phyloP scores from a whole-genome alignment of 2,329 filamentous ascomycete species.

The Aureobasidium sp. region DNA sequence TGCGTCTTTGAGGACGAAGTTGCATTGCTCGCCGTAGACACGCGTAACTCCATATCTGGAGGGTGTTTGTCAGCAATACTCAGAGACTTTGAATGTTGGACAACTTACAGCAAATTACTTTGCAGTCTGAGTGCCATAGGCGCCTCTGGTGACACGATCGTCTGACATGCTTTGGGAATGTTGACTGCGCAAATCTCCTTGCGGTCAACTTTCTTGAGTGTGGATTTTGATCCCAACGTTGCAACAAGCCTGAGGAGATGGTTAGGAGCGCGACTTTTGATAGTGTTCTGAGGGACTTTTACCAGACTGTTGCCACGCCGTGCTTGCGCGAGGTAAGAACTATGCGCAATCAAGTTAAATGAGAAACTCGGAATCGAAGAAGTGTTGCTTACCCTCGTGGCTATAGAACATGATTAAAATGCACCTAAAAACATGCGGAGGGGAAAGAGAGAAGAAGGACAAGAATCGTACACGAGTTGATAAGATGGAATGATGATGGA shows the following conservation, averaged over 20 bases:
- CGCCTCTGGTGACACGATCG: conserved; percentile 75
- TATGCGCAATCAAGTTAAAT: conserved; percentile 21
- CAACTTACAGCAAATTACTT: conserved; percentile 65
- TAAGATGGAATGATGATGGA: neutral
- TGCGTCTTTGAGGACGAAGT: conserved; percentile 74
- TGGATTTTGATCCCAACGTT: conserved; percentile 68
- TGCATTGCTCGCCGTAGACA: conserved; percentile 80
- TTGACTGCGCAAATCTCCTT: conserved; percentile 86
- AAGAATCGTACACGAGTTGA: neutral
- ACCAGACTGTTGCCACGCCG: conserved; percentile 94
- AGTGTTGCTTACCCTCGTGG: conserved; percentile 64
- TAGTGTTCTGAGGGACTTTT: conserved; percentile 25
- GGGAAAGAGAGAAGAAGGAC: neutral
- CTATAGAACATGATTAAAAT: conserved; percentile 74
- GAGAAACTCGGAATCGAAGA: neutral
- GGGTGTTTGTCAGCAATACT: neutral
- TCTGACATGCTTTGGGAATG: conserved; percentile 75
- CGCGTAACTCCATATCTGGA: conserved; percentile 68
- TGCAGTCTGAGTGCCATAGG: conserved; percentile 87
- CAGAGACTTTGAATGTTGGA: conserved; percentile 16
- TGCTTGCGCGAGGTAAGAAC: conserved; percentile 79
- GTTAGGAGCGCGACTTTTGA: conserved; percentile 15
- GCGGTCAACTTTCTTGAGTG: conserved; percentile 63
- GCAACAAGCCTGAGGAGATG: conserved; percentile 66
- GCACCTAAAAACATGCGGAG: neutral